Evolutionary conservation across 164 flowering plant species (phyloP), one percentile per base, ranked within the genome.

Genomic region (Santalum album): DNA sequence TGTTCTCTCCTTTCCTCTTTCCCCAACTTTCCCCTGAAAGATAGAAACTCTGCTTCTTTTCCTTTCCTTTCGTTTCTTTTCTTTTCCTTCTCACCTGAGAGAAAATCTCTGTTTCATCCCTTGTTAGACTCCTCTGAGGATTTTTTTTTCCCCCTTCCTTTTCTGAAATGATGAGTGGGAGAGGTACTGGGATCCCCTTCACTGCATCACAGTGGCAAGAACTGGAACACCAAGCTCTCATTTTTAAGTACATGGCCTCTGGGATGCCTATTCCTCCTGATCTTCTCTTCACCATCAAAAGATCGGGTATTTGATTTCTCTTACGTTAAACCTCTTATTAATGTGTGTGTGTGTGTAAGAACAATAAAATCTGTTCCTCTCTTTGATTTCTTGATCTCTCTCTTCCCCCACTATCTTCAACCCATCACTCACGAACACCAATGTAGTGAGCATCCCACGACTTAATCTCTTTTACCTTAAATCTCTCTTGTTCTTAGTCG

Each of bases 221-320:
- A 72, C 87, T 84, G 39, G 89, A 87, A 51, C 81, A 80, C 54
- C 95, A 87, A 76, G 91, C 95, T 55, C 77, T 80, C 12, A 71
- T 84, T 32, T 87, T 64, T 82, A 87, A 84, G 67, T 79, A 79
- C 77, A 75, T 84, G 76, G 72, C 62, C 6, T 75, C 87, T 25
- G 89, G 89, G 21, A 65, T 77, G 22, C 85, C 91, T 24, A 74
- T 87, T 22, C 95, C 95, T 11, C 79, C 82, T 65, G 88, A 87
- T 53, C 91, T 87, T 54, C 75, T 85, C 65, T 73, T 73, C 72
- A 53, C 79, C 49, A 55, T 87, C 58, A 82, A 72, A 58, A 73
- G 76, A 29, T 29, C 34, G 9, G 73, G 67, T 57, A 27, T 75
- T 39, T 80, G 73, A 57, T 67, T 76, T 40, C n/a, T n/a, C n/a